Evolutionary conservation across 768 basidiomycete species (phyloP).

Genomic region (Amanita phalloides): DNA sequence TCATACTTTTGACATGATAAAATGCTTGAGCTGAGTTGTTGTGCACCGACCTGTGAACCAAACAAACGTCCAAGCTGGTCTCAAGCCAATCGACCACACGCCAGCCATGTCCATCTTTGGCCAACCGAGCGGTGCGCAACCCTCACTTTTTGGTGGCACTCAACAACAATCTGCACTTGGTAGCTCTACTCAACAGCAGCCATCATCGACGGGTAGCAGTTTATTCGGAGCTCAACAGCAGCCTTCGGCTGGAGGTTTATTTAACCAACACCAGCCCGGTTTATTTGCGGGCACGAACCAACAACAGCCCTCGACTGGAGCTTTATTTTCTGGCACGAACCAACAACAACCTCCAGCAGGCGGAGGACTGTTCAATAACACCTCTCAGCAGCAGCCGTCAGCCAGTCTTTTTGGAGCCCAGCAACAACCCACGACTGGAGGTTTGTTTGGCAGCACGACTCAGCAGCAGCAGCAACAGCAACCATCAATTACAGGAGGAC

Average conservation of each 20-base stretch:
- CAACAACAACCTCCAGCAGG: conserved; percentile 4
- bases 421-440: conserved; percentile 12
- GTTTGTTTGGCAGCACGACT: conserved; percentile 15
- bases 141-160: conserved; percentile 11
- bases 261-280: conserved; percentile 10
- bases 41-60: neutral
- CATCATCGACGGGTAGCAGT: conserved; percentile 2
- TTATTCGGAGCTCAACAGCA: conserved; percentile 12
- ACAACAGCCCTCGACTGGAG: conserved; percentile 10
- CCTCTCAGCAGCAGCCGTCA: conserved; percentile 4
- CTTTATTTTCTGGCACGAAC: conserved; percentile 9
- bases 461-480: conserved; percentile 8
- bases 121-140: neutral
- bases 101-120: neutral
- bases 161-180: conserved; percentile 12
- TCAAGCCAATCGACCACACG: neutral
- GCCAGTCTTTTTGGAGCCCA: conserved; percentile 14
- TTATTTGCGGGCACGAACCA: conserved; percentile 11
- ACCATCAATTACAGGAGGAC: conserved; percentile 10
- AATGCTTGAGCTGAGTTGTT: neutral
- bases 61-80: neutral
- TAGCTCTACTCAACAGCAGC: conserved; percentile 1
- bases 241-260: conserved; percentile 10
- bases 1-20: neutral
- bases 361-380: conserved; percentile 8